Evolutionary conservation across 2,329 filamentous ascomycete species (phyloP).

Genomic region (Ophiostoma triangulosporum): DNA sequence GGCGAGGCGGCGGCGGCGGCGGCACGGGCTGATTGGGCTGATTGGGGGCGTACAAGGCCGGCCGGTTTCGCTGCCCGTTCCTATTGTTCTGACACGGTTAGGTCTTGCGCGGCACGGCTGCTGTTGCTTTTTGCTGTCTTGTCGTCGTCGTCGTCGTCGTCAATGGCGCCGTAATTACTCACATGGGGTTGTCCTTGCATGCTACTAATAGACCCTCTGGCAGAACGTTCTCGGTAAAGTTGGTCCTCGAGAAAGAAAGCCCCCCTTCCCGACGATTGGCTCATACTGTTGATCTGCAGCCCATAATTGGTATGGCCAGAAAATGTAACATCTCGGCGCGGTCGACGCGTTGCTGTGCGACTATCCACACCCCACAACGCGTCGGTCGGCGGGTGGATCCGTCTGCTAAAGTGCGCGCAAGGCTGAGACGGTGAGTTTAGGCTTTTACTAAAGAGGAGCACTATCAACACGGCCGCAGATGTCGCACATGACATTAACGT

Average conservation of each 20-base stretch:
- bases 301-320: not conserved
- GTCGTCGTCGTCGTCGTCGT: not conserved
- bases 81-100: conserved; percentile 18
- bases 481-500: no score
- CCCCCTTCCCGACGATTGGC: not conserved
- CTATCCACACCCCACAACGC: conserved; percentile 9
- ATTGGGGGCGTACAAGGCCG: conserved; percentile 24
- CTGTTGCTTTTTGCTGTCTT: not conserved
- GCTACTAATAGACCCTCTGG: conserved; percentile 3
- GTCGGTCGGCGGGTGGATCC: conserved; percentile 2
- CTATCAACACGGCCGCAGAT: no score
- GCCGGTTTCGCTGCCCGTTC: conserved; percentile 23
- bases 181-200: conserved; percentile 20
- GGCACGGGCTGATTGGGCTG: conserved; percentile 16
- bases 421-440: not conserved
- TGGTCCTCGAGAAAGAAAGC: not conserved
- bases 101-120: not conserved
- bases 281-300: not conserved
- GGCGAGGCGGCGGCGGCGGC: conserved; percentile 20
- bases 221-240: not conserved
- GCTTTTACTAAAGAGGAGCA: no score
- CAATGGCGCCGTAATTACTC: not conserved
- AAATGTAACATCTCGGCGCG: not conserved
- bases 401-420: not conserved
- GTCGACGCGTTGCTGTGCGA: conserved; percentile 6